These are phyloP conservation scores for Darksidea phi DNA, from an alignment of 495 filamentous ascomycete genomes.

Conservation along the genomic window DNA sequence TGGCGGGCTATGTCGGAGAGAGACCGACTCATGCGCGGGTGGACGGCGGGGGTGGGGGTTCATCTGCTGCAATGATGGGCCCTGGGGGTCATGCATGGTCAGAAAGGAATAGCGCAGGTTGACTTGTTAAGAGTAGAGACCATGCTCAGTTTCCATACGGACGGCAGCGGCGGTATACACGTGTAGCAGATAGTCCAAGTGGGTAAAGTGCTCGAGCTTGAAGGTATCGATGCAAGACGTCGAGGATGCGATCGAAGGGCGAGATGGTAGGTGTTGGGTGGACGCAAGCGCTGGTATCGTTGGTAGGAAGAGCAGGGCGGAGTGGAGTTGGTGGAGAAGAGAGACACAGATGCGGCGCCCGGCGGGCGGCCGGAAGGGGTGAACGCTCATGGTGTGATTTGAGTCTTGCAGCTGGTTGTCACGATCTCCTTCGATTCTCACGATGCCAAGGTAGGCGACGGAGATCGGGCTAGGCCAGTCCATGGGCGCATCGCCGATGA, in stretches of 20 bases:
- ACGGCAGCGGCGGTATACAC: no score
- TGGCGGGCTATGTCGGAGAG: conserved; percentile 37
- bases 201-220: no score
- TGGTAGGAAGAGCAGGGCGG: no score
- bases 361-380: background rate
- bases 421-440: background rate
- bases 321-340: background rate
- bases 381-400: background rate
- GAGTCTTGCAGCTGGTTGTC: background rate
- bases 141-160: background rate
- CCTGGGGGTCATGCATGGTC: conserved; percentile 11
- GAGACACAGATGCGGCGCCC: background rate
- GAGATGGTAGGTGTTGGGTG: no score
- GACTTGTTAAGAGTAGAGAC: background rate
- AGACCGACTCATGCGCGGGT: conserved; percentile 41
- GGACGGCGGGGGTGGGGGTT: conserved; percentile 36
- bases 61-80: background rate
- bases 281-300: no score
- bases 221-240: no score
- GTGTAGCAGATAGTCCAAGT: no score
- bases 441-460: background rate
- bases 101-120: background rate
- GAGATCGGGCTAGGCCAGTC: background rate
- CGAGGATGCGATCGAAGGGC: no score
- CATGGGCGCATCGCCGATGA: conserved; percentile 13